Conservation (phyloP, 2,329 filamentous ascomycete species). For the Gremmenia infestans region DNA sequence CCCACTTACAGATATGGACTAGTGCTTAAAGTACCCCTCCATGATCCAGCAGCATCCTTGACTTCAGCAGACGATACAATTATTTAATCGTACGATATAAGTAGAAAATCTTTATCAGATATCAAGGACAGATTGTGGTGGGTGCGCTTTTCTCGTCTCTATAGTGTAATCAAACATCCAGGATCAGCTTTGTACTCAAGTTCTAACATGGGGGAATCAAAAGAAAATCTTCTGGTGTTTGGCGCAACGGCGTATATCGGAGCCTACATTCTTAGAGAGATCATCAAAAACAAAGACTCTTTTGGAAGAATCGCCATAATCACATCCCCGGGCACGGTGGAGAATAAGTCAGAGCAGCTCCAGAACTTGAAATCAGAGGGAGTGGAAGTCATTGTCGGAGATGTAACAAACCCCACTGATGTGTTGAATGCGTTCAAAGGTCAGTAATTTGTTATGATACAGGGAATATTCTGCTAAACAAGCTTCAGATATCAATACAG, state of each 20-base stretch:
- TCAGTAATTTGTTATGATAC: not conserved
- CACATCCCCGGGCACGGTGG: constrained; percentile 48
- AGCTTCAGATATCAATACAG: constrained; percentile 50
- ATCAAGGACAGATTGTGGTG: too few relatives aligned
- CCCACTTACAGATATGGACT: too few relatives aligned
- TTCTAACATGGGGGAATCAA: not conserved
- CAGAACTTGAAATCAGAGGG: constrained; percentile 42
- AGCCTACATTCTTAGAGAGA: constrained; percentile 44
- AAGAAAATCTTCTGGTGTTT: constrained; percentile 43
- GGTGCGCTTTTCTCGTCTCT: too few relatives aligned
- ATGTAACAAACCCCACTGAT: constrained; percentile 47
- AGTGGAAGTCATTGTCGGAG: constrained; percentile 51
- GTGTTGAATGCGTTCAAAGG: constrained; percentile 50
- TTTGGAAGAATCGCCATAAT: constrained; percentile 50
- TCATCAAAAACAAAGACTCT: constrained; percentile 39
- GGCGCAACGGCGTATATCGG: constrained; percentile 50
- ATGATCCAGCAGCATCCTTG: too few relatives aligned
- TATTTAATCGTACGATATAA: too few relatives aligned
- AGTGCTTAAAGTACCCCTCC: too few relatives aligned
- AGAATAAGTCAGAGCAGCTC: constrained; percentile 42
- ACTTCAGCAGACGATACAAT: too few relatives aligned
- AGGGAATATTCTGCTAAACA: not conserved
- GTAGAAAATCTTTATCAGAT: too few relatives aligned
- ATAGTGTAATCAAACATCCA: too few relatives aligned
- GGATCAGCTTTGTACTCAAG: too few relatives aligned